Evolutionary conservation across 2,329 filamentous ascomycete genomes (phyloP).

Genomic region (Tolypocladium ovalisporum): DNA sequence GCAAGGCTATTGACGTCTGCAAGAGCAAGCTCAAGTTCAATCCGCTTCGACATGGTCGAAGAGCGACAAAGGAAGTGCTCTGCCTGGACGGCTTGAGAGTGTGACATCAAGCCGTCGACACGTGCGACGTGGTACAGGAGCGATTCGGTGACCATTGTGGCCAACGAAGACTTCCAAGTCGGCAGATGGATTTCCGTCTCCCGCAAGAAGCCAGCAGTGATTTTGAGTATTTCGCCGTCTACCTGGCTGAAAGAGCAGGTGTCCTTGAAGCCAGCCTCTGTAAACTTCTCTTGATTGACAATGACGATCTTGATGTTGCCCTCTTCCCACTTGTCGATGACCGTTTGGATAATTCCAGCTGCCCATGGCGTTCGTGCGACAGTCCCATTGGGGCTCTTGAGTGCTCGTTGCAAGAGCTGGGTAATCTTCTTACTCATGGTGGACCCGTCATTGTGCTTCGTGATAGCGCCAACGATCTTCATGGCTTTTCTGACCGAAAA

Average conservation of each 20-base stretch:
- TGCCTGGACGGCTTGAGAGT: conserved; percentile 17
- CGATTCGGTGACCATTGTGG: conserved; percentile 15
- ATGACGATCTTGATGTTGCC: conserved; percentile 11
- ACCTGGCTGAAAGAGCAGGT: conserved; percentile 14
- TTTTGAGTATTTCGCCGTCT: conserved; percentile 9
- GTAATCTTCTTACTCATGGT: conserved; percentile 9
- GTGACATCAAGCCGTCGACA: conserved; percentile 13
- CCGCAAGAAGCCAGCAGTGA: conserved; percentile 15
- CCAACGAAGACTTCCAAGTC: conserved; percentile 15
- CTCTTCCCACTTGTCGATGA: conserved; percentile 13
- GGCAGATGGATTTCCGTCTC: conserved; percentile 12
- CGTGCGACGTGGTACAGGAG: conserved; percentile 23
- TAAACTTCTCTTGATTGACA: conserved; percentile 14
- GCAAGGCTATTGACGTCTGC: conserved; percentile 13
- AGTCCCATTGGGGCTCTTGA: conserved; percentile 9
- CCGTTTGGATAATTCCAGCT: conserved; percentile 9
- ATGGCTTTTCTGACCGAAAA: background rate
- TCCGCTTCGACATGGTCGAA: conserved; percentile 15
- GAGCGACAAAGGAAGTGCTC: conserved; percentile 20
- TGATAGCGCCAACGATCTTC: conserved; percentile 2
- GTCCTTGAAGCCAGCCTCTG: conserved; percentile 12
- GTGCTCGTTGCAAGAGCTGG: conserved; percentile 10
- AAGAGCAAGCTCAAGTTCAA: conserved; percentile 21
- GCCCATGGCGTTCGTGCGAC: conserved; percentile 5
- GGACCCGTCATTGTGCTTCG: conserved; percentile 4